These are phyloP conservation scores for Taxillus chinensis DNA, from an alignment of 164 flowering plant genomes.

Conservation along the genomic window DNA sequence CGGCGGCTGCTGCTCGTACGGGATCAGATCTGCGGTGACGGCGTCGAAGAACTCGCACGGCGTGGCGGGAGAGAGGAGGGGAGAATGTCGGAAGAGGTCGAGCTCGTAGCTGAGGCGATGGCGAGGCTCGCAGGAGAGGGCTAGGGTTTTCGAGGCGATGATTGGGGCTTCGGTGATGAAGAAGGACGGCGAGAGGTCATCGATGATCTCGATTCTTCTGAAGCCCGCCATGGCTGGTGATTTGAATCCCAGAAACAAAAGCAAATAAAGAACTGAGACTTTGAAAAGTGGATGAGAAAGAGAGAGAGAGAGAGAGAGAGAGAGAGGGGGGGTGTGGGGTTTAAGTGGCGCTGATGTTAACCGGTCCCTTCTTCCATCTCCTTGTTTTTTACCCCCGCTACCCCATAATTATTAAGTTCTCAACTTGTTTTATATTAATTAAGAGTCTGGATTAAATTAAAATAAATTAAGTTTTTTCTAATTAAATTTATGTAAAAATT, in stretches of 20 bases:
- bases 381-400: no score
- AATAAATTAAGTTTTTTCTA: no score
- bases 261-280: no score
- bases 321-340: conserved; percentile 6
- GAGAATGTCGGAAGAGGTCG: conserved; percentile 20
- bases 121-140: conserved; percentile 21
- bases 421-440: no score
- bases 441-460: no score
- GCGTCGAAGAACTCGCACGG: conserved; percentile 27
- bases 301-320: conserved; percentile 11
- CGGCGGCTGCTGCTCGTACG: conserved; percentile 33
- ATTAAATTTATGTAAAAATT: no score
- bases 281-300: background rate
- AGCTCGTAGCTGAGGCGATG: conserved; percentile 25
- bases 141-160: conserved; percentile 15
- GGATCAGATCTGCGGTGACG: conserved; percentile 44
- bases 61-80: conserved; percentile 9
- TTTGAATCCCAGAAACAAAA: conserved; percentile 1
- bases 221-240: conserved; percentile 34
- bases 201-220: conserved; percentile 40
- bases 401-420: no score
- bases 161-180: conserved; percentile 28
- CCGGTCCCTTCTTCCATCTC: no score
- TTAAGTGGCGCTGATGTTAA: background rate
- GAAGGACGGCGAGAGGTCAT: conserved; percentile 20